These are phyloP conservation scores for Entomortierella parvispora DNA, from an alignment of 192 early-diverging fungal species.

Conservation along the genomic window DNA sequence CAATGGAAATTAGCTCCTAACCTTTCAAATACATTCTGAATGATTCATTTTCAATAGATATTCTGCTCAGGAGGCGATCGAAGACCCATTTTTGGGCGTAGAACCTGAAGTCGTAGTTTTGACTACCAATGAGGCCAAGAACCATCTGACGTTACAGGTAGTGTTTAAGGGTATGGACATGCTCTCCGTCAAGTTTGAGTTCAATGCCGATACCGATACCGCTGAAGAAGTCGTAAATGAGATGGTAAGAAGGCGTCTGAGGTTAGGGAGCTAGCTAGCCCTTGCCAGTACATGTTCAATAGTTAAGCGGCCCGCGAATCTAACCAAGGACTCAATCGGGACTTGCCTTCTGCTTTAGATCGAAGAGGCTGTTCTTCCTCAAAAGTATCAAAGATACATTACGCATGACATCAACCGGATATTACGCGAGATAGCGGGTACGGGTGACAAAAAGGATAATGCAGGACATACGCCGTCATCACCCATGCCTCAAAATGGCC, in stretches of 20 bases:
- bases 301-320: too few species aligned
- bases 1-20: too few species aligned
- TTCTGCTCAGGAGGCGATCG: conserved; percentile 76
- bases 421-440: conserved; percentile 75
- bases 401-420: conserved; percentile 88
- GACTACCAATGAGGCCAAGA: conserved; percentile 66
- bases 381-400: conserved; percentile 79
- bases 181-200: conserved; percentile 86
- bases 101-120: conserved; percentile 81
- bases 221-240: conserved; percentile 84
- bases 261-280: not conserved
- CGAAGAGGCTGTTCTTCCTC: conserved; percentile 79
- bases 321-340: not conserved
- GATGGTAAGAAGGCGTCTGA: conserved; percentile 63
- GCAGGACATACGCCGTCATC: conserved; percentile 58
- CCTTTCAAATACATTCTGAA: too few species aligned
- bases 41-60: conserved; percentile 48
- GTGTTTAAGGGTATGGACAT: conserved; percentile 82
- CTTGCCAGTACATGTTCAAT: too few species aligned
- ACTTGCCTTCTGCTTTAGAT: conserved; percentile 58
- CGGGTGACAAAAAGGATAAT: conserved; percentile 66
- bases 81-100: conserved; percentile 77
- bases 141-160: conserved; percentile 75
- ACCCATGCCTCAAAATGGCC: conserved; percentile 32
- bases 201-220: conserved; percentile 82